These are phyloP conservation scores for Pseudozyma sp. DNA, from an alignment of 1,284 basidiomycete species.

Conservation along the genomic window DNA sequence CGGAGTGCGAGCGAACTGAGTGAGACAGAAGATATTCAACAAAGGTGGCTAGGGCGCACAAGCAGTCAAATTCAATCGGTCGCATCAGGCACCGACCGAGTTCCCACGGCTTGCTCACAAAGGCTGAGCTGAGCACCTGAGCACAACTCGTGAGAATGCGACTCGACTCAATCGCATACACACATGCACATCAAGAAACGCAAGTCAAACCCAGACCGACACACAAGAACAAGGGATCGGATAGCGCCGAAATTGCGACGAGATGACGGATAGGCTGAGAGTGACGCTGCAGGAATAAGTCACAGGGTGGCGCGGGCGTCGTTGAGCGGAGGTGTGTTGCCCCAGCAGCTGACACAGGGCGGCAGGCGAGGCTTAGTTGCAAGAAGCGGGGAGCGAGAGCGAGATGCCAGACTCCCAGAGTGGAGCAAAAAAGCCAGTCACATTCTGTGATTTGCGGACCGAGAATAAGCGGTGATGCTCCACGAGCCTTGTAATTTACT, in stretches of 20 bases:
- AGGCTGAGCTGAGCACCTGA: background rate
- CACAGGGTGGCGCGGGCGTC: too few relatives aligned
- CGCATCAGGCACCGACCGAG: background rate
- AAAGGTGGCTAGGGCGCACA: background rate
- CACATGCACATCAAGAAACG: background rate
- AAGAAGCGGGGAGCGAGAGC: background rate
- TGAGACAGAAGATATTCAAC: slow-evolving; percentile 7
- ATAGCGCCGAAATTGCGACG: too few relatives aligned
- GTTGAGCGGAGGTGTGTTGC: too few relatives aligned
- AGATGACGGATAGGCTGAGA: too few relatives aligned
- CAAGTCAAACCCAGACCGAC: background rate
- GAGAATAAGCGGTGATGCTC: background rate
- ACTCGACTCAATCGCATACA: background rate
- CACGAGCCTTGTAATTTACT: slow-evolving; percentile 1
- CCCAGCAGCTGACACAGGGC: too few relatives aligned
- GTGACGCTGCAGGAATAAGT: too few relatives aligned
- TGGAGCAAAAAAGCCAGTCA: background rate
- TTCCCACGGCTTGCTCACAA: background rate
- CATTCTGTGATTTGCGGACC: background rate
- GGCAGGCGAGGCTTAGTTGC: background rate
- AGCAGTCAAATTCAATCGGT: background rate
- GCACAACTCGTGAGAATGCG: background rate
- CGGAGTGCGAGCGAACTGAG: slow-evolving; percentile 1
- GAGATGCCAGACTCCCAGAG: background rate
- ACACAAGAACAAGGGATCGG: too few relatives aligned